Evolutionary conservation across 371 early-diverging fungal species (phyloP), one percentile per base, ranked within the genome.

Genomic region (Parasitella parasitica): DNA sequence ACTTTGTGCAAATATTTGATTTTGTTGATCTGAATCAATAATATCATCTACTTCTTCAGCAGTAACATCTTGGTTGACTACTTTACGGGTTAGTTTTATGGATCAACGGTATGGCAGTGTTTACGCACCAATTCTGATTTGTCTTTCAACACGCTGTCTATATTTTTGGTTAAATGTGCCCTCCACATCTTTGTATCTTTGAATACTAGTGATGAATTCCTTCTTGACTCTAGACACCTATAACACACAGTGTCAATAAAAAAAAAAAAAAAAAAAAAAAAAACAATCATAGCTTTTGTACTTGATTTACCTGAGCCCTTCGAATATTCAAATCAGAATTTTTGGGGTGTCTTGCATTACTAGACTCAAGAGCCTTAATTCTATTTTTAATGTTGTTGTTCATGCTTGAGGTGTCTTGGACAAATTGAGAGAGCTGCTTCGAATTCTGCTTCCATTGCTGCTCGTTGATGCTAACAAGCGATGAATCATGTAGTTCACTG

Each of bases 1-100:
- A 70, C 91, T 89, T 67, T 93, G 91, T 12, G 95, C 91, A 85
- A 95, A 95, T 27, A 95, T 87, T 61, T 84, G 84, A 7, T 85
- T 83, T 32, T 86, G 85, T 59, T 87, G 82, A 43, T 92, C 92
- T 20, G 86, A 87, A 54, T 89, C 87, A 50, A 92, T 71, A 49
- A 88, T 91, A 51, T 87, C 77, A 27, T 90, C 89, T 59, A 95
- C 81, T 64, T 95, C 96, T 24, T 90, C 87, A n/a, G 85, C 80
- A 0, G 89, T 88, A 0, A 94, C 94, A 64, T 89, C 87, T 22
- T 94, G 95, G 56, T 90, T 90, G 24, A 94, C 95, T 88, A 63
- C 36, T 26, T 34, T n/a, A 36, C 13, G 32, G 26, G 16, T 52
- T 18, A 34, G 32, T 20, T 18, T 0, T 12, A 18, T 20, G 8